Percentiles rank a stretch among this genome's conserved stretches.
Evolutionary conservation across 1,139 yeast genomes (phyloP).

Genomic region (Lodderomyces parapsilosis): DNA sequence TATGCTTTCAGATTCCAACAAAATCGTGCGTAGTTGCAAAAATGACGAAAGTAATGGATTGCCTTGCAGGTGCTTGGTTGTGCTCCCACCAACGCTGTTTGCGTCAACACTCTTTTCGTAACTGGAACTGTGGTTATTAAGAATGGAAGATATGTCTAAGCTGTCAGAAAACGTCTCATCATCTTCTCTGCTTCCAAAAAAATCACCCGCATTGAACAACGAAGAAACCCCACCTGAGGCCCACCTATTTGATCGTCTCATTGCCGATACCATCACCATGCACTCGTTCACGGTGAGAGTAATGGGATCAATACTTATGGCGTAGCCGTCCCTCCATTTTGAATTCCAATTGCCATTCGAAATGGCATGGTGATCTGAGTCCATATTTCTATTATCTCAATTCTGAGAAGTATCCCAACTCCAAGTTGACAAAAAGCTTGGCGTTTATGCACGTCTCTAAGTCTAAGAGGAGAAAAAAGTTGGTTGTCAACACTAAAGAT

Average conservation of each 20-base stretch:
- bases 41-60: conserved; percentile 79
- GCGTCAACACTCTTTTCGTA: conserved; percentile 5
- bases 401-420: too few species aligned
- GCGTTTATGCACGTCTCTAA: too few species aligned
- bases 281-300: conserved; percentile 89
- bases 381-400: conserved; percentile 1
- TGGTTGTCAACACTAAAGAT: too few species aligned
- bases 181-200: conserved; percentile 27
- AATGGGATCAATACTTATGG: conserved; percentile 64
- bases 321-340: background rate
- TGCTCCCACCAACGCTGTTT: conserved; percentile 8
- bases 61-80: conserved; percentile 20
- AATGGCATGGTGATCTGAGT: background rate
- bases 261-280: conserved; percentile 79
- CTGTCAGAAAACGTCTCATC: conserved; percentile 33
- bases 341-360: background rate
- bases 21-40: conserved; percentile 70
- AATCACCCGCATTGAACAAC: conserved; percentile 62
- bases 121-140: conserved; percentile 10
- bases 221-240: conserved; percentile 88
- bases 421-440: too few species aligned
- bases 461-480: too few species aligned
- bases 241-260: conserved; percentile 85
- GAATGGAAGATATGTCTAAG: conserved; percentile 24
- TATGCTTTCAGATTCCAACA: conserved; percentile 56